Conservation (phyloP, 176 grass and related monocot genomes). For the Puya raimondii region DNA sequence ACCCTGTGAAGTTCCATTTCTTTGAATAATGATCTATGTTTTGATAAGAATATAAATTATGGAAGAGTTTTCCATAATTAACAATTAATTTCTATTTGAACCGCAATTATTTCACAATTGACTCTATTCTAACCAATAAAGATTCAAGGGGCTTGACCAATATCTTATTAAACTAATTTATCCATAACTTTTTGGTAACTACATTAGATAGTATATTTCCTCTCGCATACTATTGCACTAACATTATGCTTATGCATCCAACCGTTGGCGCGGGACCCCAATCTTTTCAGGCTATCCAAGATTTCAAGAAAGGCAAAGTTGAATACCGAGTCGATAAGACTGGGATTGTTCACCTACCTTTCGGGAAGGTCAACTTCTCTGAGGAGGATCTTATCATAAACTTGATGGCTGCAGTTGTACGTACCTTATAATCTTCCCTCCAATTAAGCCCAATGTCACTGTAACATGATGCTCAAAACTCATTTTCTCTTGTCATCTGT, state of each 20-base stretch:
- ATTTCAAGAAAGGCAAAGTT: constrained; percentile 98
- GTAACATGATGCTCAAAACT: background rate
- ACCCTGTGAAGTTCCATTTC: too few species aligned
- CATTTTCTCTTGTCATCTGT: constrained; percentile 9
- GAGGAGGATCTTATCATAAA: constrained; percentile 89
- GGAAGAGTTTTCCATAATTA: too few species aligned
- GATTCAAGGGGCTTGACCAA: too few species aligned
- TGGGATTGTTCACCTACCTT: constrained; percentile 84
- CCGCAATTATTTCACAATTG: too few species aligned
- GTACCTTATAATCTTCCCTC: constrained; percentile 14
- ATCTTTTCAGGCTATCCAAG: constrained; percentile 75
- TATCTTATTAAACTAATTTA: too few species aligned
- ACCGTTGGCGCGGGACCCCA: background rate
- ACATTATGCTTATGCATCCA: too few species aligned
- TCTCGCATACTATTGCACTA: too few species aligned
- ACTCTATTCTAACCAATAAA: too few species aligned
- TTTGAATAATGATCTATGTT: too few species aligned
- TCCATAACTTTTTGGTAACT: background rate
- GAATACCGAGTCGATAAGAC: constrained; percentile 97
- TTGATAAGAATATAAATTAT: too few species aligned
- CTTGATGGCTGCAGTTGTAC: constrained; percentile 90
- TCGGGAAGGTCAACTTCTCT: constrained; percentile 77
- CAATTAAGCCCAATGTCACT: background rate
- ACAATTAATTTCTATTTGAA: too few species aligned
- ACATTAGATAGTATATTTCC: background rate